phyloP scores from a whole-genome alignment of 2,329 filamentous ascomycete species.

The Trichoderma atrobrunneum region DNA sequence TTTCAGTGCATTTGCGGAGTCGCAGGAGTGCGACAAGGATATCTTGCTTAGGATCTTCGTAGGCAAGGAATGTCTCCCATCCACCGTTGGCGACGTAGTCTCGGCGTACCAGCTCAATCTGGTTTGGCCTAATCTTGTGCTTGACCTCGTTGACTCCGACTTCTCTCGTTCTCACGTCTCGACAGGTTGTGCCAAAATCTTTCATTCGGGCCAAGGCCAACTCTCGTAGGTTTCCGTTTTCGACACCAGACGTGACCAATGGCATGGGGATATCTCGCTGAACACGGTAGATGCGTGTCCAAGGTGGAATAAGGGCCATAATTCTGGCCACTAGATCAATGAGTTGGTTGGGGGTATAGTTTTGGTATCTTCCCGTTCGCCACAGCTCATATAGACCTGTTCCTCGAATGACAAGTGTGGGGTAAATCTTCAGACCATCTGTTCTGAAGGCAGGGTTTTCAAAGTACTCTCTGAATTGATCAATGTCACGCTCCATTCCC shows the following conservation, averaged over 20 bases:
- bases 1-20: slow-evolving; percentile 83
- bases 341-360: slow-evolving; percentile 95
- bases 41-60: slow-evolving; percentile 97
- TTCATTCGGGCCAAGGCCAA: slow-evolving; percentile 96
- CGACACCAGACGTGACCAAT: slow-evolving; percentile 94
- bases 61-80: slow-evolving; percentile 98
- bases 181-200: slow-evolving; percentile 95
- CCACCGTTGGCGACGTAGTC: slow-evolving; percentile 95
- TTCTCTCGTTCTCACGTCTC: slow-evolving; percentile 92
- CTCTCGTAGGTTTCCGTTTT: slow-evolving; percentile 95
- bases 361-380: slow-evolving; percentile 95
- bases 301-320: slow-evolving; percentile 87
- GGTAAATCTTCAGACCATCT: slow-evolving; percentile 96
- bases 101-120: slow-evolving; percentile 89
- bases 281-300: slow-evolving; percentile 97
- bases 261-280: slow-evolving; percentile 99
- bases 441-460: slow-evolving; percentile 95
- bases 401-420: slow-evolving; percentile 92
- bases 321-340: slow-evolving; percentile 97
- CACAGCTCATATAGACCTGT: slow-evolving; percentile 96
- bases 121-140: slow-evolving; percentile 94
- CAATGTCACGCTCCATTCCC: slow-evolving; percentile 94
- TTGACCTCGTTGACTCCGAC: slow-evolving; percentile 99
- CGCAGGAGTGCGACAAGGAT: slow-evolving; percentile 90
- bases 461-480: slow-evolving; percentile 97